phyloP scores from a whole-genome alignment of 495 filamentous ascomycete genomes.

The Annulohypoxylon nitens region DNA sequence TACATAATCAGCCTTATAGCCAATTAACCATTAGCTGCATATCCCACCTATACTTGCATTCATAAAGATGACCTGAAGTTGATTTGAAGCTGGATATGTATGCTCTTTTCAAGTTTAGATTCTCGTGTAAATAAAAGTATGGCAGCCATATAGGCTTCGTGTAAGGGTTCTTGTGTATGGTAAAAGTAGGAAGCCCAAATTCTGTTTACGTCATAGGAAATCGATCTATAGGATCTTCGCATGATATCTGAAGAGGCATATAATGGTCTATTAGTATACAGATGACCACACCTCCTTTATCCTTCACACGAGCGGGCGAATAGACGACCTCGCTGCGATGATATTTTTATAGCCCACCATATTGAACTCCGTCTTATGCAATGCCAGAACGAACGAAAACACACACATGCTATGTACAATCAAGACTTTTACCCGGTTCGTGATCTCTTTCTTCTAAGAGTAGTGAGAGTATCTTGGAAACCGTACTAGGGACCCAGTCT shows the following conservation, averaged over 20 bases:
- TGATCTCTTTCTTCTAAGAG: not conserved
- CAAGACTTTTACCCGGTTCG: conserved; percentile 2
- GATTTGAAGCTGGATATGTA: too few relatives aligned
- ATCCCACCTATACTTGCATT: not conserved
- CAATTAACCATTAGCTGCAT: conserved; percentile 32
- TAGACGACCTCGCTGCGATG: conserved; percentile 18
- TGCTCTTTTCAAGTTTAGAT: not conserved
- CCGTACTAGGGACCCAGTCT: conserved; percentile 69
- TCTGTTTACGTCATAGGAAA: not conserved
- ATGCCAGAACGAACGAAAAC: conserved; percentile 21
- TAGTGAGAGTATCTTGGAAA: not conserved
- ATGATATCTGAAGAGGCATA: not conserved
- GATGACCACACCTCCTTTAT: conserved; percentile 12
- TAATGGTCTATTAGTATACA: conserved; percentile 17
- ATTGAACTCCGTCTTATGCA: conserved; percentile 43
- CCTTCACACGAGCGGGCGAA: conserved; percentile 4
- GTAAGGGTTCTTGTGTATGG: not conserved
- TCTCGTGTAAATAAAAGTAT: not conserved
- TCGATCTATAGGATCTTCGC: not conserved
- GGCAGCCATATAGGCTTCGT: not conserved
- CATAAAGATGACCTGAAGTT: not conserved
- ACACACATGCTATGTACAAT: conserved; percentile 41
- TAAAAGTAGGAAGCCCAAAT: not conserved
- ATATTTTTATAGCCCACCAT: conserved; percentile 5
- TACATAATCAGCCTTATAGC: conserved; percentile 40